Evolutionary conservation across 495 filamentous ascomycete species (phyloP), one percentile per base, ranked within the genome.

Genomic region (Achaetomiella virescens): DNA sequence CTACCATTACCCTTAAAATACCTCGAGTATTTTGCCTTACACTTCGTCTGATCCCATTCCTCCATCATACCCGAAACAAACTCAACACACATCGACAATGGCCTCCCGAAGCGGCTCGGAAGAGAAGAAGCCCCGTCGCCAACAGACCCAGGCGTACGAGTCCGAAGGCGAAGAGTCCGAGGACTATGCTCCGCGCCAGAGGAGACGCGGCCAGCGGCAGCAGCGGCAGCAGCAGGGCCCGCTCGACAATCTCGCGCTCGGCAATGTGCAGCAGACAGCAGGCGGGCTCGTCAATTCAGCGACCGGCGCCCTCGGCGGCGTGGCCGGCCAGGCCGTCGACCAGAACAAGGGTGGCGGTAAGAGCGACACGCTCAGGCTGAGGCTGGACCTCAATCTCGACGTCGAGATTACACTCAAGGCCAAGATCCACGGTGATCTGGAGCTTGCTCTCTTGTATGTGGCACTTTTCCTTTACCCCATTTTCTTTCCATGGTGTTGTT

Each of bases 361-460:
- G 65, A 71, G 65, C 53, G 84, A 91, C 64, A 86, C 91, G 62
- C 66, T 96, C 52, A 71, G 84, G 54, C 65, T 96, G 65, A 74
- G 90, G 50, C 71, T 96, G 53, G 90, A 95, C 65, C 70, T 95
- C 46, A 95, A 95, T 68, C 72, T 96, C 48, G 91, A 96, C 64
- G 82, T 95, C 62, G 87, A 95, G 76, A 84, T 96, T 40, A 86
- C 90, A 55, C 78, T 96, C 29, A 95, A 95, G 80, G 91, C 91
- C 21, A 91, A 89, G 76, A 92, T 96, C 70, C 87, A 92, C 63
- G 89, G 91, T 70, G 91, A 95, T 78, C 74, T 95, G 58, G 89
- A 87, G 35, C 67, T 96, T 57, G 87, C 86, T 54, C 78, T 96
- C 64, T 78, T 96, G 90, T 92, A 75, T 78, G 87, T 72, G 21